Percentiles rank a stretch among this genome's conserved stretches.
Conservation (phyloP, 176 grass and related monocot genomes). For the Chloris gayana region DNA sequence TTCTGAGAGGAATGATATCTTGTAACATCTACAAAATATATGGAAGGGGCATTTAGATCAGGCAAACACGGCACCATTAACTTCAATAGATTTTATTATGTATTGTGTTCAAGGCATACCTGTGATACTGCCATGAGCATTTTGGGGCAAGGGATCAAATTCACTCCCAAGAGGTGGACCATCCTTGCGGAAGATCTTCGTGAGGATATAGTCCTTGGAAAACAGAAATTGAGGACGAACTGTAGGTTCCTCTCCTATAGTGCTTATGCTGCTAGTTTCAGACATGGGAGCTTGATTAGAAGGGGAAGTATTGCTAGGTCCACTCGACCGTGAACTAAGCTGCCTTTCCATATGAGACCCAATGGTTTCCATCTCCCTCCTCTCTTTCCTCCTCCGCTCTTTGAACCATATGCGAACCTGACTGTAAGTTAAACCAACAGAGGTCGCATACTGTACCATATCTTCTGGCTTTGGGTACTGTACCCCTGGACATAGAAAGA, state of each 20-base stretch:
- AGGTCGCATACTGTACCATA: constrained; percentile 64
- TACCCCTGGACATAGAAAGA: constrained; percentile 48
- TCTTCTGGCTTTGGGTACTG: constrained; percentile 77
- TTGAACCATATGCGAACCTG: constrained; percentile 94
- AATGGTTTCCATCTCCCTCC: constrained; percentile 51
- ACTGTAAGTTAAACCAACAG: constrained; percentile 70
- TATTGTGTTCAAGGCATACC: too few species aligned
- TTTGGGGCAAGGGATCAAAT: constrained; percentile 57
- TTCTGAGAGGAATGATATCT: constrained; percentile 40
- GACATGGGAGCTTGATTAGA: constrained; percentile 24
- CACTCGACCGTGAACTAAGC: constrained; percentile 39
- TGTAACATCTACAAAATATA: constrained; percentile 35
- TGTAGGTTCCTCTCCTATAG: constrained; percentile 47
- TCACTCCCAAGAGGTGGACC: constrained; percentile 78
- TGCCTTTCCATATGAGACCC: constrained; percentile 31
- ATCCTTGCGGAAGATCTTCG: constrained; percentile 88
- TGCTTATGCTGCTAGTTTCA: constrained; percentile 29
- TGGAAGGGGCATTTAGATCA: constrained; percentile 23
- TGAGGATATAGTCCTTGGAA: constrained; percentile 80
- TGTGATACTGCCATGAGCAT: constrained; percentile 38
- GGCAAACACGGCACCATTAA: neutral
- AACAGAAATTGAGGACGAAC: constrained; percentile 61
- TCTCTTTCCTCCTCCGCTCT: constrained; percentile 96
- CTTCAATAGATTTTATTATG: too few species aligned
- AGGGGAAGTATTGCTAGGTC: constrained; percentile 43